Evolutionary conservation across 2,329 filamentous ascomycete genomes (phyloP), one percentile per base, ranked within the genome.

Genomic region (Diaporthe longicolla): DNA sequence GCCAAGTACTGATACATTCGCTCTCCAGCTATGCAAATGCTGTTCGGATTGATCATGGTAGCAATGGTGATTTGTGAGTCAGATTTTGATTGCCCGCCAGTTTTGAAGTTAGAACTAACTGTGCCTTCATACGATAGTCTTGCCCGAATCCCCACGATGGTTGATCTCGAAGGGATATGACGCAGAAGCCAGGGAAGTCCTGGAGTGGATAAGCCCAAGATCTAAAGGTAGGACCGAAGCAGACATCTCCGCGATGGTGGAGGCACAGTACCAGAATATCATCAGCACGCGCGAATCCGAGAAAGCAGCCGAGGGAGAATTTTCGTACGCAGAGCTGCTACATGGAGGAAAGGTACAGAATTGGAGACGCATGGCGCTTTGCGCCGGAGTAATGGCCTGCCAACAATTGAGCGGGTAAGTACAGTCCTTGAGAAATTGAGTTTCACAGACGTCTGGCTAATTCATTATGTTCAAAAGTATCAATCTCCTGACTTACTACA

Each of bases 401-500:
- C 45, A 48, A 48, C 45, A 48, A 21, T 48, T 48, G 45, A 48
- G 45, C 15, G 45, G 45, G 45, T 48, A 17, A 48, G 45, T 19
- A 15, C 1, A 4, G 21, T 7, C 21, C 45, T 29, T 15, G 15
- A 7, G 17, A 19, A 7, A 48, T 48, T 17, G 17, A 7, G 45
- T 17, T 15, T 1, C 45, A 4, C 17, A 48, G 21, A 15, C 45
- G 21, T 48, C 6, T 19, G 21, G 6, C 45, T 48, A 13, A 48
- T 21, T 48, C 10, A 17, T 48, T 48, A 7, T 48, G 15, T 19
- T 4, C 45, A 48, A 48, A 7, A 48, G 45, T 19, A 48, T 48
- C 21, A 48, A 48, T 17, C 45, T 48, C 15, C 13, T 48, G 6
- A 48, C 45, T 15, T 82, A 93, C 90, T 73, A 73, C 50, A 73